Evolutionary conservation across 202 grass and related monocot species (phyloP), one percentile per base, ranked within the genome.

Genomic region (Bolboschoenoplectus hybrid): DNA sequence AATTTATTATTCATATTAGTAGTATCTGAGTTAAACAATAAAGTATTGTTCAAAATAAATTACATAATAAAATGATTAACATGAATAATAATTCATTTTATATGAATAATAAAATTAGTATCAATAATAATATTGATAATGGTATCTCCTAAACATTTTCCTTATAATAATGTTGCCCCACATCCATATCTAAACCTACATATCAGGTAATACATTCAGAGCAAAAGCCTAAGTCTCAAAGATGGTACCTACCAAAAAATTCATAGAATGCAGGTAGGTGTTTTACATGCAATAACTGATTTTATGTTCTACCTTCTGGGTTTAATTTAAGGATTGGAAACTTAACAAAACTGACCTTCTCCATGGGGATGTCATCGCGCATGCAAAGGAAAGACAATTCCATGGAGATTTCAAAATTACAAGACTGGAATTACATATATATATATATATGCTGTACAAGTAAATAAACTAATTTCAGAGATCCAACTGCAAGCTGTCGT

Each of bases 371-470:
- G 82, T 58, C 82, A 11, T 55, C 5, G 8, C 32, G 7, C 2
- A 76, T 13, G 7, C 2, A 76, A 56, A 5, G 11, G 50, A 77
- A 77, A 17, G 81, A 83, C 43, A 51, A 67, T 49, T 38, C 65
- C 82, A 84, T 39, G 53, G 66, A 70, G 51, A 71, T 56, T 66
- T 71, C 17, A 52, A 69, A 50, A 71, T 68, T 71, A 84, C 82
- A 84, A 71, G 66, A 84, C n/a, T 53, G 2, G 71, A 81, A 60
- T 81, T 81, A 66, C 38, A 63, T 83, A 70, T 40, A 38, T 83
- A 39, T 44, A 64, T 19, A 64, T 47, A 84, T 70, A 36, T 84
- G 66, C 65, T 67, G 45, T 83, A 83, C 81, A 83, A 68, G 81
- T 83, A 69, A 52, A 51, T 69, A 40, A 80, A 84, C 6, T 82